Evolutionary conservation across 176 grass and related monocot species (phyloP).

Genomic region (Carex kokanica): DNA sequence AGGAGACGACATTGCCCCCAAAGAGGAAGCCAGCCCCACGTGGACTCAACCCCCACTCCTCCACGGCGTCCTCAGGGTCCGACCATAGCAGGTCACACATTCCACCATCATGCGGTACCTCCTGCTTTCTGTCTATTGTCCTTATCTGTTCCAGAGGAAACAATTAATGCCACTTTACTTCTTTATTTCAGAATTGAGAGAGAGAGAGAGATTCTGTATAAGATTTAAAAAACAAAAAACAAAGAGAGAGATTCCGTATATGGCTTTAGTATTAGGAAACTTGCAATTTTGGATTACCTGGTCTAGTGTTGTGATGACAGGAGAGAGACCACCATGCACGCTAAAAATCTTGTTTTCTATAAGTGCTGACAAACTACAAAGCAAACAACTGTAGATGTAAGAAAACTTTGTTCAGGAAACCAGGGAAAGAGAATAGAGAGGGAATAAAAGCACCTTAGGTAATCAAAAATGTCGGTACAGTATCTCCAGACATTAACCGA

Average conservation of each 20-base stretch:
- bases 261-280: conserved; percentile 5
- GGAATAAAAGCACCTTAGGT: conserved; percentile 66
- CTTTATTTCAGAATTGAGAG: too few species aligned
- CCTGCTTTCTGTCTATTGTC: conserved; percentile 98
- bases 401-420: background rate
- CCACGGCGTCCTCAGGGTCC: conserved; percentile 91
- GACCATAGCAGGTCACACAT: conserved; percentile 99
- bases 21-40: conserved; percentile 93
- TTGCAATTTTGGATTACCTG: conserved; percentile 48
- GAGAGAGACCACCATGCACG: conserved; percentile 96
- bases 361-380: conserved; percentile 83
- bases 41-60: conserved; percentile 94
- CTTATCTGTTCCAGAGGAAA: conserved; percentile 55
- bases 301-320: conserved; percentile 81
- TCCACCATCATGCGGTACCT: conserved; percentile 94
- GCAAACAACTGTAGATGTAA: conserved; percentile 21
- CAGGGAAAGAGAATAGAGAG: background rate
- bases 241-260: background rate
- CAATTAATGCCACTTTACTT: background rate
- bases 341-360: conserved; percentile 99
- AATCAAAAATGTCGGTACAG: conserved; percentile 98
- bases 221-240: too few species aligned
- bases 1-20: conserved; percentile 77
- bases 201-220: too few species aligned
- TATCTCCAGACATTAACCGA: conserved; percentile 99